phyloP scores from a whole-genome alignment of 2,329 filamentous ascomycete species.

The Ophiostoma novo-ulmi region DNA sequence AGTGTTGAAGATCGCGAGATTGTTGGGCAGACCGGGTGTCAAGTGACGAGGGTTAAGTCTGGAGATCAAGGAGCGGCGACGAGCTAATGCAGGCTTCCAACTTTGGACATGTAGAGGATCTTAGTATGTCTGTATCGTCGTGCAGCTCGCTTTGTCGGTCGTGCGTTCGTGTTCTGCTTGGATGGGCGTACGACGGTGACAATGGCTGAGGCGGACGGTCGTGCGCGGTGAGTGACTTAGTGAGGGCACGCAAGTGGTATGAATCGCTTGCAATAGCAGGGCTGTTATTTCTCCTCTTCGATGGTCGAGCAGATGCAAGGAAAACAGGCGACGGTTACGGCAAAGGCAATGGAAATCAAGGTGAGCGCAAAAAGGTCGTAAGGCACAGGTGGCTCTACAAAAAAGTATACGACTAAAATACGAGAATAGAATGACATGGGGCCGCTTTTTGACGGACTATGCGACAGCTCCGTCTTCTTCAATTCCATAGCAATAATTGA shows the following conservation, averaged over 20 bases:
- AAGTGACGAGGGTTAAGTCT: background rate
- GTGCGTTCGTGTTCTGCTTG: constrained; percentile 8
- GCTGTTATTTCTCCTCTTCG: background rate
- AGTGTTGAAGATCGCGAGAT: background rate
- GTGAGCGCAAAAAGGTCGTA: background rate
- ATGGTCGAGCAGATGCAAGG: background rate
- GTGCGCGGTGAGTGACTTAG: background rate
- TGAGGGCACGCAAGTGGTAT: background rate
- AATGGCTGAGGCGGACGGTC: background rate
- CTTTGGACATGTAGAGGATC: background rate
- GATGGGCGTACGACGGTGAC: background rate
- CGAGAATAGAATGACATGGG: background rate
- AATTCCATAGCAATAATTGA: background rate
- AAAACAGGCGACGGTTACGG: background rate
- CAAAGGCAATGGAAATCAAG: background rate
- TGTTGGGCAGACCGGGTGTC: constrained; percentile 1
- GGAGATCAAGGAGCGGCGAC: background rate
- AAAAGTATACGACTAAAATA: background rate
- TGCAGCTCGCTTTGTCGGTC: background rate
- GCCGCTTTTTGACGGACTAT: background rate
- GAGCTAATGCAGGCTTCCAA: constrained; percentile 1
- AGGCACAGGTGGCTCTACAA: background rate
- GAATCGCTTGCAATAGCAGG: background rate
- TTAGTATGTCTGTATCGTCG: background rate
- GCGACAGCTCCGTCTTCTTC: constrained; percentile 1